These are phyloP conservation scores for Aspergillus sergii DNA, from an alignment of 2,329 filamentous ascomycete species.

Conservation along the genomic window DNA sequence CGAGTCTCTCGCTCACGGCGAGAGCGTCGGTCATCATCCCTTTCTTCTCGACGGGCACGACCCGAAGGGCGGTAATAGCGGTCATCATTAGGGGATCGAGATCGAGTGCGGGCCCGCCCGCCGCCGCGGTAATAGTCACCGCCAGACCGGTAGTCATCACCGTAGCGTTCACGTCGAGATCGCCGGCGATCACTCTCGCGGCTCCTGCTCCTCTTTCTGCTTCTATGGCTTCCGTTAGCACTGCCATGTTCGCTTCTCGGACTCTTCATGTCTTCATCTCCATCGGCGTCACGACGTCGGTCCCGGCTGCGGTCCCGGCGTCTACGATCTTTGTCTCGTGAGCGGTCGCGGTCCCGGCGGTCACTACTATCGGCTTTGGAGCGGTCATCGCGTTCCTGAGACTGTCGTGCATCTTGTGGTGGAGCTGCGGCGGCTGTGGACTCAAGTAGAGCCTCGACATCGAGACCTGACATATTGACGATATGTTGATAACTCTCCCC, in stretches of 20 bases:
- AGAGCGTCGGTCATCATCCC: conserved; percentile 49
- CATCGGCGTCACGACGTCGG: conserved; percentile 53
- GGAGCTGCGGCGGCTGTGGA: conserved; percentile 67
- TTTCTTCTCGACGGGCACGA: conserved; percentile 53
- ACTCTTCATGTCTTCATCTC: conserved; percentile 63
- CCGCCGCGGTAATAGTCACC: conserved; percentile 73
- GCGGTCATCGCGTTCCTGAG: conserved; percentile 61
- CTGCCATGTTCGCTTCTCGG: conserved; percentile 75
- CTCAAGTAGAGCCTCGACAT: conserved; percentile 90
- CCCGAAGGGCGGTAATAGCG: conserved; percentile 56
- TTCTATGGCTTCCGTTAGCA: conserved; percentile 70
- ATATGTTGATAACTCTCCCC: conserved; percentile 28
- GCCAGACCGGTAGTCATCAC: conserved; percentile 54
- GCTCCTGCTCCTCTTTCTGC: conserved; percentile 78
- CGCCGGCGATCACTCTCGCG: conserved; percentile 74
- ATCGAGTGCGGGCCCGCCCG: conserved; percentile 68
- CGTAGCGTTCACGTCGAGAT: conserved; percentile 70
- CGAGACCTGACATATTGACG: conserved; percentile 66
- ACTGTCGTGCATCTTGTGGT: conserved; percentile 35
- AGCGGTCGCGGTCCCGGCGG: conserved; percentile 60
- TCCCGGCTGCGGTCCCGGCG: conserved; percentile 64
- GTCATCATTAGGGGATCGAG: conserved; percentile 69
- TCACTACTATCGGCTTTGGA: conserved; percentile 59
- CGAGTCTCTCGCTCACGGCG: conserved; percentile 55
- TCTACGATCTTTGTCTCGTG: conserved; percentile 59